A percentile compares a stretch with the other conserved stretches of the same genome.
Evolutionary conservation across 148 eudicot species (phyloP).

Genomic region (Cornus kousa): DNA sequence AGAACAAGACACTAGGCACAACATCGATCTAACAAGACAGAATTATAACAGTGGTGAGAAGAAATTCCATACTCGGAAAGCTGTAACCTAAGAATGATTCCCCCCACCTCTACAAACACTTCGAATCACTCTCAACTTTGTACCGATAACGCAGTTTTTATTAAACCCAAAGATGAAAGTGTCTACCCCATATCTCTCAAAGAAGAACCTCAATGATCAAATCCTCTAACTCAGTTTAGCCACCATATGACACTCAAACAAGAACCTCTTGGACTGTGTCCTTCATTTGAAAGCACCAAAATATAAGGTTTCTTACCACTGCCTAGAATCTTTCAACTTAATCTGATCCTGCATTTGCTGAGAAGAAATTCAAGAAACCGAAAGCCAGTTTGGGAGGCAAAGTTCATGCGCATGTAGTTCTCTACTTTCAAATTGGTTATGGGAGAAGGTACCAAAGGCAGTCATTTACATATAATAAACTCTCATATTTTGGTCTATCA

Average conservation of each 20-base stretch:
- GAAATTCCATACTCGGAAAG: neutral
- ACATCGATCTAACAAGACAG: neutral
- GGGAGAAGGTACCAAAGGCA: neutral
- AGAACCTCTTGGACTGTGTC: neutral
- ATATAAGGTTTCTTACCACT: neutral
- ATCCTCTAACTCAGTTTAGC: neutral
- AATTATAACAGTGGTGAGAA: neutral
- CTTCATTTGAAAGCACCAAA: neutral
- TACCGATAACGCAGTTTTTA: neutral
- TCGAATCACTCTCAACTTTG: neutral
- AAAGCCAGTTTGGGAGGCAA: neutral
- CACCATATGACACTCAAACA: neutral
- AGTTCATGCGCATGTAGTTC: neutral
- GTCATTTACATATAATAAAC: no score
- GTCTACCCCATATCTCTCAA: no score
- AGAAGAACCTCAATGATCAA: no score
- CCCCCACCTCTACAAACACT: neutral
- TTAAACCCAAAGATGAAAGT: neutral
- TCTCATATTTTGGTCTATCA: neutral
- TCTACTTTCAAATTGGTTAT: neutral
- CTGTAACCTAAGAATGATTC: no score
- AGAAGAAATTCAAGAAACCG: no score
- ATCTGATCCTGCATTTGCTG: neutral
- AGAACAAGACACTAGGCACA: neutral
- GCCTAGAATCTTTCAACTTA: neutral